Base-by-base conservation (phyloP, 2,329 filamentous ascomycete species). In the Coleophoma cylindrospora region DNA sequence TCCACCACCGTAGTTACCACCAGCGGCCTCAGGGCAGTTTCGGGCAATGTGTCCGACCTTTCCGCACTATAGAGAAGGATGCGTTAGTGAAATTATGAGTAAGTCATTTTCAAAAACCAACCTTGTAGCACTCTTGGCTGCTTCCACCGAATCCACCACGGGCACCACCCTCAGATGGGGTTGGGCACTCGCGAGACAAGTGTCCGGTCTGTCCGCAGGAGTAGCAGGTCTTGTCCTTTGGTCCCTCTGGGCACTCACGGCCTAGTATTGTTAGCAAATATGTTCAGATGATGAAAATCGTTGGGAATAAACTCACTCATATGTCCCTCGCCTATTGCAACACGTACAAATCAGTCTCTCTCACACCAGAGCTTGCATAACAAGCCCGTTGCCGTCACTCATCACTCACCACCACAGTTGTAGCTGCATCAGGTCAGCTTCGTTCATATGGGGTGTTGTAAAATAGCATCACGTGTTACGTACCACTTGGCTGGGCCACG, bases 21-120 rank as follows among this genome's bases (percentile, higher is more conserved):
- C 77, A 59, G 78, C 78, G 53, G 79, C 79, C 74, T 89, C 82
- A 65, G 81, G 77, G 83, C 89, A 94, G 80, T 91, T 91, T 64
- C 88, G 90, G 62, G 94, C 92, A 70, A 97, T 96, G 80, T 97
- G 94, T 54, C 94, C 94, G 60, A 91, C 80, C 77, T 96, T 89
- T 57, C 91, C 91, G 74, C 94, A 99, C 86, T 84, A 19, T 9
- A 47, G 37, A 14, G 9, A 37, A 13, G 17, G 7, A 13, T 21
- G n/a, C n/a, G 17, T 58, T 13, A 57, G 52, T n/a, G 45, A 38
- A 19, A n/a, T 38, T 34, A 45, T 57, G 14, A 60, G 47, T 2
- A 4, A 38, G 34, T 11, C 19, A 13, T 21, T 36, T 32, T 5
- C 12, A n/a, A 13, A 2, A 14, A 44, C 41, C 10, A 32, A 65